Conservation (phyloP, 129 eudicot genomes). For the Pittosporum tobira region DNA sequence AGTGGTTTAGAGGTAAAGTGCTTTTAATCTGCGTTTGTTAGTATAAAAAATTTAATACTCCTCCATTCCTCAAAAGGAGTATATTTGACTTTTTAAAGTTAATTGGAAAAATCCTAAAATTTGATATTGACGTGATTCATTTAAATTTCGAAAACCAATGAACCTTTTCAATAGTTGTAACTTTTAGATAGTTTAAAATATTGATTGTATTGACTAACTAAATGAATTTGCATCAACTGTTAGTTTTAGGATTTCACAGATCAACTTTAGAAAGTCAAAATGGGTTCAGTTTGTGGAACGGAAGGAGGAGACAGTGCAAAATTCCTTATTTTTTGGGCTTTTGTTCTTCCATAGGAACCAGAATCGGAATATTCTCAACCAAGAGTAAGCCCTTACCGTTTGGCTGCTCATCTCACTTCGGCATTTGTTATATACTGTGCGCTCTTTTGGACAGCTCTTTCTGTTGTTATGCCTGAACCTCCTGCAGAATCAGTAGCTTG, state of each 20-base stretch:
- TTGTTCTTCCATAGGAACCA: slow-evolving; percentile 52
- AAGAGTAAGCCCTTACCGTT: slow-evolving; percentile 92
- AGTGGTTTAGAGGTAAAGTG: slow-evolving; percentile 86
- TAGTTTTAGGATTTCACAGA: too few species aligned
- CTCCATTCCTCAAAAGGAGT: background rate
- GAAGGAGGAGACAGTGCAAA: too few species aligned
- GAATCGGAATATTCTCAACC: slow-evolving; percentile 75
- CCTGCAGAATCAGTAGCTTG: slow-evolving; percentile 78
- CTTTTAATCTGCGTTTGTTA: slow-evolving; percentile 4
- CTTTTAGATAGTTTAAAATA: too few species aligned
- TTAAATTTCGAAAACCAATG: too few species aligned
- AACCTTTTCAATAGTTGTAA: too few species aligned
- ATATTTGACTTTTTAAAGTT: background rate
- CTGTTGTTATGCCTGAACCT: slow-evolving; percentile 98
- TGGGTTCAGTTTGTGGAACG: too few species aligned
- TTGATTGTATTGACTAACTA: too few species aligned
- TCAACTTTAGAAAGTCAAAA: too few species aligned
- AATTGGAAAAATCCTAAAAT: too few species aligned
- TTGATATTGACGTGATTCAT: too few species aligned
- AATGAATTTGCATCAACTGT: too few species aligned
- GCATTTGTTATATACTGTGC: slow-evolving; percentile 88
- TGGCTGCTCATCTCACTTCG: slow-evolving; percentile 91
- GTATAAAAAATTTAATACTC: background rate
- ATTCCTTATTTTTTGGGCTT: background rate
- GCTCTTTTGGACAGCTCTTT: slow-evolving; percentile 89